Evolutionary conservation across 2,329 filamentous ascomycete genomes (phyloP), one percentile per base, ranked within the genome.

Genomic region (Fusarium caatingaense): DNA sequence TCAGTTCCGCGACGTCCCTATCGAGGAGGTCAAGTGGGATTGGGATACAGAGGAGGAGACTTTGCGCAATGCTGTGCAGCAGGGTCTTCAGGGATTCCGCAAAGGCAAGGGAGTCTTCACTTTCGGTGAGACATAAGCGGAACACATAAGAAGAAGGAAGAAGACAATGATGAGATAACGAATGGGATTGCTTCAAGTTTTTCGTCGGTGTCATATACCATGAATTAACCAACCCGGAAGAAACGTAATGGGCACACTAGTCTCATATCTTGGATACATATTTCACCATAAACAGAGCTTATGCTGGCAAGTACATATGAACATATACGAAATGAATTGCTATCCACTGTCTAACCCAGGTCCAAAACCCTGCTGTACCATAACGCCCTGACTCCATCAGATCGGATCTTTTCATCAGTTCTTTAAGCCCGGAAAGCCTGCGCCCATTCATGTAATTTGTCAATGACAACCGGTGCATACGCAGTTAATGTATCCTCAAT

Each of bases 401-500:
- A 27, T 41, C 13, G 25, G 28, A 25, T 16, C 42, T n/a, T 34
- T 37, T 37, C 25, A 32, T 21, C 20, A 56, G 15, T 23, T 41
- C 34, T 20, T 51, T 83, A 93, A n/a, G 91, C 91, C 78, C 93
- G 88, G 84, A 95, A 95, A 56, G 93, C 92, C 83, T 99, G 96
- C 66, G 97, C 93, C 82, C 97, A 90, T 74, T 95, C 94, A 82
- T 99, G 96, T 72, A 98, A 84, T 74, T 93, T 91, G 83, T 99
- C 96, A 83, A 99, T 98, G 41, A 98, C 92, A 6, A 97, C 93
- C 1, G 94, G 94, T 73, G 97, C 94, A 75, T 97, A 90, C 48
- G 94, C 94, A 79, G 93, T 94, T 68, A 96, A 86, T 68, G 93
- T 95, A 78, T 97, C 94, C 73, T 96, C 93, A 77, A 99, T 97